A percentile compares a stretch with the other conserved stretches of the same genome.
Evolutionary conservation across 371 early-diverging fungal genomes (phyloP).

Genomic region (Furculomyces boomerangus): DNA sequence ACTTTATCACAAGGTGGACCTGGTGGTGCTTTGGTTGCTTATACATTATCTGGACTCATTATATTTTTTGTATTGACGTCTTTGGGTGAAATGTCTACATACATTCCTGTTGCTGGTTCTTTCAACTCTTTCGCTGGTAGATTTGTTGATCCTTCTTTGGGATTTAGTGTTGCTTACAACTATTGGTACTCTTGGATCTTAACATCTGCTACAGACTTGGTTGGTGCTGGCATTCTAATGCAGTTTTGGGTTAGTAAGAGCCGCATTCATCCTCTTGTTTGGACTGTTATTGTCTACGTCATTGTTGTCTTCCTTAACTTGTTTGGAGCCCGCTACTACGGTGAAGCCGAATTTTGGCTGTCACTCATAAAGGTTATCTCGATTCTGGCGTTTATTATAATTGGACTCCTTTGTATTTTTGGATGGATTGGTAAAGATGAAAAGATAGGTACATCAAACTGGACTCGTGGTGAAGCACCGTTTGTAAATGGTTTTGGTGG

Average conservation of each 20-base stretch:
- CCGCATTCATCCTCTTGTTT: constrained; percentile 30
- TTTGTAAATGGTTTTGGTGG: constrained; percentile 46
- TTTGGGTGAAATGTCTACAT: constrained; percentile 74
- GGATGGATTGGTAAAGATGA: constrained; percentile 38
- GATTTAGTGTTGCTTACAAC: constrained; percentile 61
- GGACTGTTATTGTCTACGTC: constrained; percentile 37
- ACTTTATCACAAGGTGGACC: constrained; percentile 61
- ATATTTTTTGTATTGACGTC: constrained; percentile 66
- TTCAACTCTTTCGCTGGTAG: constrained; percentile 68
- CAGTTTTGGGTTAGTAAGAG: constrained; percentile 50
- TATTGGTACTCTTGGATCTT: constrained; percentile 75
- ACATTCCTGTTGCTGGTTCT: constrained; percentile 64
- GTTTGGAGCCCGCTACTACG: constrained; percentile 46
- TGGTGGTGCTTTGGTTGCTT: constrained; percentile 56
- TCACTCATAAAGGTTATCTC: constrained; percentile 42
- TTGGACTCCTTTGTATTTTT: constrained; percentile 45
- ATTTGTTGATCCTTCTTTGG: constrained; percentile 65
- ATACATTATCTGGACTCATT: constrained; percentile 47
- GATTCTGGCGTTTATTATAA: constrained; percentile 47
- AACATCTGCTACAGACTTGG: constrained; percentile 59
- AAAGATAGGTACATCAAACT: constrained; percentile 47
- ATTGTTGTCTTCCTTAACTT: constrained; percentile 40
- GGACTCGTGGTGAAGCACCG: constrained; percentile 54
- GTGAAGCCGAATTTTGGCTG: constrained; percentile 62
- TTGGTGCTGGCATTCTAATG: constrained; percentile 61